Base-by-base conservation (phyloP, 108 stramenopile species). In the Mediolabrus comicus region DNA sequence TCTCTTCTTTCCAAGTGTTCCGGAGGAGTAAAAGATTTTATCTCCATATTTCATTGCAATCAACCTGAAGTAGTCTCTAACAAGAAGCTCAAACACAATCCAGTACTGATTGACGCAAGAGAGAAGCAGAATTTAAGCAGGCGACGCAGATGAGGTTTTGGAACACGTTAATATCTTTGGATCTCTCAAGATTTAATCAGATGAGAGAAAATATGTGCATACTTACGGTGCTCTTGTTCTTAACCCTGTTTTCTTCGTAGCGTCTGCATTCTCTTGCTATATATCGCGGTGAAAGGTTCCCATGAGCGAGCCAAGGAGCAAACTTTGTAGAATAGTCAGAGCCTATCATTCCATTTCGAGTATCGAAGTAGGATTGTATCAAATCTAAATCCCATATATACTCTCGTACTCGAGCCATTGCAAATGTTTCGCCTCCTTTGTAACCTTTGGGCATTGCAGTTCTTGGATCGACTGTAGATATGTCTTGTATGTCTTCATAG, bases 311-410 rank as follows among this genome's bases (percentile, higher is more conserved):
- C 95, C 93, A 97, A 26, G 97, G 97, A 19, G 84, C 72, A 57
- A 97, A 84, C 64, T 98, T 98, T 65, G 88, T 81, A 12, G 88
- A 90, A 66, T 96, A 98, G 54, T 88, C 84, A 25, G 71, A 64
- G 4, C 97, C 97, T 6, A 96, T 52, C 91, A 97, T 86, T 1
- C 92, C 95, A 75, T 98, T 97, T 19, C 97, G 88, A 4, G 92
- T 96, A 61, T 90, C 87, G 63, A 94, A 92, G 84, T 98, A 98
- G 4, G 60, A 67, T 39, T 67, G 57, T n/a, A 97, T 71, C 34
- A 76, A 59, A 72, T 97, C 95, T 43, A 82, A 70, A 13, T 91
- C 88, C 78, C 83, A 96, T 41, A 96, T 82, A 69, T 92, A 98
- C 5, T 83, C 74, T 33, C 89, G 60, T 26, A 98, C 78, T 2